These are phyloP conservation scores for Termitomyces sp. DNA, from an alignment of 768 basidiomycete genomes.

Conservation along the genomic window DNA sequence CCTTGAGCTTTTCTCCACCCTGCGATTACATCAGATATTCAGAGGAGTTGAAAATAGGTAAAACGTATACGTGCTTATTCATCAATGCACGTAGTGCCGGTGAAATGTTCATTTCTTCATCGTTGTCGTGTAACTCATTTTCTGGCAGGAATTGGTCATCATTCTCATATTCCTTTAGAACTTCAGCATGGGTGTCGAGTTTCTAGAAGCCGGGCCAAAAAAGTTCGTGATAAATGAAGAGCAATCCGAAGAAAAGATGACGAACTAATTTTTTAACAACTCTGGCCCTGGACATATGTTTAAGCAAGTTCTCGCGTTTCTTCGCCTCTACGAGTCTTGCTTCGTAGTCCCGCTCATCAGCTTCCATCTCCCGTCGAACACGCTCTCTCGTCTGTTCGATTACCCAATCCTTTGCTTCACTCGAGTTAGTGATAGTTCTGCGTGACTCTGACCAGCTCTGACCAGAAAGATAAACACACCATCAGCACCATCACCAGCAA, in stretches of 20 bases:
- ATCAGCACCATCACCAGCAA: constrained; percentile 25
- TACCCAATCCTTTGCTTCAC: constrained; percentile 71
- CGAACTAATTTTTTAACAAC: constrained; percentile 59
- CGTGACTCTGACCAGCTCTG: neutral
- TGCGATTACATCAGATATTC: constrained; percentile 10
- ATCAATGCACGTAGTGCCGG: constrained; percentile 76
- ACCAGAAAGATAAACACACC: constrained; percentile 17
- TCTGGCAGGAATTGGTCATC: constrained; percentile 78
- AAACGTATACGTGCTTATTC: constrained; percentile 60
- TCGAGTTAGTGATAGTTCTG: neutral
- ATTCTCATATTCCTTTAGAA: constrained; percentile 30
- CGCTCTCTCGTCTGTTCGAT: constrained; percentile 63
- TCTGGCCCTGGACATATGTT: constrained; percentile 46
- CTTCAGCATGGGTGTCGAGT: constrained; percentile 6
- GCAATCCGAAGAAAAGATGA: neutral
- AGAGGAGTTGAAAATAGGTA: constrained; percentile 8
- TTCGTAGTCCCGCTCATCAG: constrained; percentile 59
- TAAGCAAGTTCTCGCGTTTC: constrained; percentile 54
- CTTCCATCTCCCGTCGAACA: constrained; percentile 60
- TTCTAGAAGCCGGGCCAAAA: constrained; percentile 4
- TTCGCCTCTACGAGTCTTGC: constrained; percentile 53
- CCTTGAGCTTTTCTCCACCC: constrained; percentile 27
- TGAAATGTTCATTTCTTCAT: constrained; percentile 55
- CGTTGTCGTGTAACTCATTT: constrained; percentile 29
- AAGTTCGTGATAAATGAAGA: neutral